phyloP scores from a whole-genome alignment of 495 filamentous ascomycete genomes.

The Hypoxylon lienhwacheense region DNA sequence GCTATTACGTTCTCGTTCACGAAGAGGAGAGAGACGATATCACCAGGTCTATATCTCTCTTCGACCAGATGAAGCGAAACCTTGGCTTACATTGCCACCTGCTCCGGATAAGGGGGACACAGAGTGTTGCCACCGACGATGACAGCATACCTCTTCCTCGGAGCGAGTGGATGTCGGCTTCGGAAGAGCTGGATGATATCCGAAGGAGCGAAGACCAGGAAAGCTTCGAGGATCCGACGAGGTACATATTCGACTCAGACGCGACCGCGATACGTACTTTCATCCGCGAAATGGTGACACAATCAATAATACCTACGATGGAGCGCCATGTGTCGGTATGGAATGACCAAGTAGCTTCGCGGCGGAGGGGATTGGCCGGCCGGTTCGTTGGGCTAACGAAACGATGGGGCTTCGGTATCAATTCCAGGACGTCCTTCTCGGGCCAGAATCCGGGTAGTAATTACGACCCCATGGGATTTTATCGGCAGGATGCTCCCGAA shows the following conservation, averaged over 20 bases:
- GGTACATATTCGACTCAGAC: conserved; percentile 90
- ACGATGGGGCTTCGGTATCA: conserved; percentile 74
- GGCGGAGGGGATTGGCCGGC: conserved; percentile 80
- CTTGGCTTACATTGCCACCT: conserved; percentile 96
- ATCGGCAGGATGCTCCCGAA: conserved; percentile 80
- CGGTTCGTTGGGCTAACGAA: conserved; percentile 91
- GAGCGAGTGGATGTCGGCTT: conserved; percentile 85
- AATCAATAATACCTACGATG: conserved; percentile 93
- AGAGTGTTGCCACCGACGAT: conserved; percentile 88
- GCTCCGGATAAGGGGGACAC: conserved; percentile 76
- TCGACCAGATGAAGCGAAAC: conserved; percentile 97
- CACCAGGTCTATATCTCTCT: conserved; percentile 79
- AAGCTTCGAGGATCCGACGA: conserved; percentile 68
- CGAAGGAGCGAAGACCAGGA: conserved; percentile 58
- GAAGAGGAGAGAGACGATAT: conserved; percentile 95
- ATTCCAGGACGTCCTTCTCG: conserved; percentile 49
- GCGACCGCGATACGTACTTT: conserved; percentile 82
- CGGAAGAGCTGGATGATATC: conserved; percentile 78
- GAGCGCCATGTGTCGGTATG: conserved; percentile 84
- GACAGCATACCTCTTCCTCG: conserved; percentile 79
- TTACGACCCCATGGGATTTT: conserved; percentile 82
- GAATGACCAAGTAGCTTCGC: conserved; percentile 97
- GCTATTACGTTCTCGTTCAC: conserved; percentile 97
- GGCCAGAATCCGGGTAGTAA: conserved; percentile 57
- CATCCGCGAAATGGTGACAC: conserved; percentile 87